phyloP scores from a whole-genome alignment of 1,139 yeast genomes.

The Taphrina confusa region DNA sequence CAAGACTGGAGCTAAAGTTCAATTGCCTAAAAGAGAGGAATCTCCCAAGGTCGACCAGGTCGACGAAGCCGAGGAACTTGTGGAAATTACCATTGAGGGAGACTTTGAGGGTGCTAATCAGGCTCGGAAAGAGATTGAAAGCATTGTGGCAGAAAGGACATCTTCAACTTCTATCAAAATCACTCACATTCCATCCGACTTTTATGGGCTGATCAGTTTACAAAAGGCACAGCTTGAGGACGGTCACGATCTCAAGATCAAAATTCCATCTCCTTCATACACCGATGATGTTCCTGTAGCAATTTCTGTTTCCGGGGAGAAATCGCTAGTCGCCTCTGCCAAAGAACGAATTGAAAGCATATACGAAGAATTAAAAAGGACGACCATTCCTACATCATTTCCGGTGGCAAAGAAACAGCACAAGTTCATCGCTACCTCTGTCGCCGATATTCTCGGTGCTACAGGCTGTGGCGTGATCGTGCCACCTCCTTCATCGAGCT shows the following conservation, averaged over 20 bases:
- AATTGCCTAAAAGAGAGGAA: slow-evolving; percentile 58
- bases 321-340: slow-evolving; percentile 59
- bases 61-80: slow-evolving; percentile 53
- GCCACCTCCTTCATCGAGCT: slow-evolving; percentile 52
- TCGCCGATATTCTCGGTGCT: slow-evolving; percentile 53
- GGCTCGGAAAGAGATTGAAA: slow-evolving; percentile 70
- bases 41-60: slow-evolving; percentile 43
- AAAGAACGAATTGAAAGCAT: slow-evolving; percentile 54
- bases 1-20: slow-evolving; percentile 70
- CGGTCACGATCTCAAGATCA: slow-evolving; percentile 47
- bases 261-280: slow-evolving; percentile 43
- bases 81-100: slow-evolving; percentile 72
- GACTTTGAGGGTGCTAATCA: slow-evolving; percentile 77
- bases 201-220: slow-evolving; percentile 42
- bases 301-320: slow-evolving; percentile 61
- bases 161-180: slow-evolving; percentile 44
- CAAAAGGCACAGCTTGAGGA: slow-evolving; percentile 36
- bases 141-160: slow-evolving; percentile 63
- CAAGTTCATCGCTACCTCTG: slow-evolving; percentile 49
- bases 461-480: slow-evolving; percentile 66
- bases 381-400: slow-evolving; percentile 49
- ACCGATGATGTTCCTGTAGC: slow-evolving; percentile 40
- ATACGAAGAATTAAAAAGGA: slow-evolving; percentile 48
- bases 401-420: slow-evolving; percentile 57
- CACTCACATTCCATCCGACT: slow-evolving; percentile 49